Percentiles rank a stretch among this genome's conserved stretches.
Conservation (phyloP, 768 basidiomycete species). For the Amanita molliuscula region DNA sequence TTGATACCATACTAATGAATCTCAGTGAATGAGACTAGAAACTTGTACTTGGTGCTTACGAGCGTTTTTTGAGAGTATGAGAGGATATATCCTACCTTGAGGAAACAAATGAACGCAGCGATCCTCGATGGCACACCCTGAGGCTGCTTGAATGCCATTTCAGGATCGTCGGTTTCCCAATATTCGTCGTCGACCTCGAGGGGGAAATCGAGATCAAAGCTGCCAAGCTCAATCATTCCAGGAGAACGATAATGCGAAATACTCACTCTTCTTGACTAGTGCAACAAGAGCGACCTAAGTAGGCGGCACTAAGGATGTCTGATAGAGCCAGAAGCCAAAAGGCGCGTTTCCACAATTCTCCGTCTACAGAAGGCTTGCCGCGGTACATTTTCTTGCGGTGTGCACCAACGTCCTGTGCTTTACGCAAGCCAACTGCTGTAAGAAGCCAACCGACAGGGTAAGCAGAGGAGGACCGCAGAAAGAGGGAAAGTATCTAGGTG, state of each 20-base stretch:
- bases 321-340: slow-evolving; percentile 63
- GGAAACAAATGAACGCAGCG: slow-evolving; percentile 50
- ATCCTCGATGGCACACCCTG: slow-evolving; percentile 43
- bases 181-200: slow-evolving; percentile 77
- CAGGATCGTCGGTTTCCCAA: slow-evolving; percentile 49
- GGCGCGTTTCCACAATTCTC: slow-evolving; percentile 70
- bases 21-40: not conserved
- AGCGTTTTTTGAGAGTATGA: slow-evolving; percentile 63
- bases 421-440: slow-evolving; percentile 43
- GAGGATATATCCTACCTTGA: slow-evolving; percentile 60
- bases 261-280: slow-evolving; percentile 61
- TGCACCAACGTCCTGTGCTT: slow-evolving; percentile 68
- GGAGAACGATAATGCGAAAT: not conserved
- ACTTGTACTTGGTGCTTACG: slow-evolving; percentile 27
- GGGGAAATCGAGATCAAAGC: slow-evolving; percentile 76
- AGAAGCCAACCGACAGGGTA: slow-evolving; percentile 45
- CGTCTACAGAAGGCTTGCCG: slow-evolving; percentile 35
- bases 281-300: slow-evolving; percentile 45
- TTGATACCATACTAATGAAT: slow-evolving; percentile 57
- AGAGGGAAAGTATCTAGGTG: slow-evolving; percentile 42
- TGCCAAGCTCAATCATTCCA: slow-evolving; percentile 17
- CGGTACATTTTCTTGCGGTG: slow-evolving; percentile 56
- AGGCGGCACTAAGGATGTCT: slow-evolving; percentile 45
- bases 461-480: slow-evolving; percentile 37
- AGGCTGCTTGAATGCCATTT: slow-evolving; percentile 58